Evolutionary conservation across 2,329 filamentous ascomycete species (phyloP).

Genomic region (Aspergillus sp.): DNA sequence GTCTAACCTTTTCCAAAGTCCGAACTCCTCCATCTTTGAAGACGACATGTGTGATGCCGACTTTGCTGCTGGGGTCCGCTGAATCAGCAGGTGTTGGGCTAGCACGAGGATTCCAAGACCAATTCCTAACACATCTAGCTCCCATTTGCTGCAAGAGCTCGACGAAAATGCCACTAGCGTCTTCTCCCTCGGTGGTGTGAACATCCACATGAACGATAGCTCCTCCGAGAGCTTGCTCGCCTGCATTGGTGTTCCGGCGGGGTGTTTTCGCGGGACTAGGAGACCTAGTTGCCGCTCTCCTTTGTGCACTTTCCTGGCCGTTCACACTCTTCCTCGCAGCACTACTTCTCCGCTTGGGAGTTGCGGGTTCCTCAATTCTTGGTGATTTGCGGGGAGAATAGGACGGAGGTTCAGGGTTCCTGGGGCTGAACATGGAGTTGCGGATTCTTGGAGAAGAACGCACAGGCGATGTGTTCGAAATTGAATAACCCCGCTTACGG

Average conservation of each 20-base stretch:
- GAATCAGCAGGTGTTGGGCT: slow-evolving; percentile 32
- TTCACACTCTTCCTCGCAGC: slow-evolving; percentile 7
- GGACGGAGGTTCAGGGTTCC: slow-evolving; percentile 14
- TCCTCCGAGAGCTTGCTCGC: slow-evolving; percentile 54
- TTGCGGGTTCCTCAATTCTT: slow-evolving; percentile 12
- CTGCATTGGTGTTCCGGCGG: slow-evolving; percentile 16
- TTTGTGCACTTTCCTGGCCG: not conserved
- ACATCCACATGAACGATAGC: slow-evolving; percentile 81
- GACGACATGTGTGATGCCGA: slow-evolving; percentile 82
- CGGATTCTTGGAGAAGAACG: slow-evolving; percentile 26
- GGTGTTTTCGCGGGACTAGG: slow-evolving; percentile 25
- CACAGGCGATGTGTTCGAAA: slow-evolving; percentile 40
- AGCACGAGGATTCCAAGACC: slow-evolving; percentile 66
- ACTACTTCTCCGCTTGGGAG: slow-evolving; percentile 14
- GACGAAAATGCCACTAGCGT: slow-evolving; percentile 75
- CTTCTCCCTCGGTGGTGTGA: slow-evolving; percentile 72
- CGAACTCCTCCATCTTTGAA: slow-evolving; percentile 81
- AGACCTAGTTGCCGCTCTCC: slow-evolving; percentile 8
- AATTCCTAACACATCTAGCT: slow-evolving; percentile 69
- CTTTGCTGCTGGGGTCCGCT: slow-evolving; percentile 42
- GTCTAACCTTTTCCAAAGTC: slow-evolving; percentile 75
- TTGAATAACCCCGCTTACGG: slow-evolving; percentile 49
- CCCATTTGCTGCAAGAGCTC: slow-evolving; percentile 78
- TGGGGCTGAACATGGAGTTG: slow-evolving; percentile 16
- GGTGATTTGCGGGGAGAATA: slow-evolving; percentile 24